Evolutionary conservation across 176 grass and related monocot species (phyloP).

Genomic region (Aegilops tauschii): DNA sequence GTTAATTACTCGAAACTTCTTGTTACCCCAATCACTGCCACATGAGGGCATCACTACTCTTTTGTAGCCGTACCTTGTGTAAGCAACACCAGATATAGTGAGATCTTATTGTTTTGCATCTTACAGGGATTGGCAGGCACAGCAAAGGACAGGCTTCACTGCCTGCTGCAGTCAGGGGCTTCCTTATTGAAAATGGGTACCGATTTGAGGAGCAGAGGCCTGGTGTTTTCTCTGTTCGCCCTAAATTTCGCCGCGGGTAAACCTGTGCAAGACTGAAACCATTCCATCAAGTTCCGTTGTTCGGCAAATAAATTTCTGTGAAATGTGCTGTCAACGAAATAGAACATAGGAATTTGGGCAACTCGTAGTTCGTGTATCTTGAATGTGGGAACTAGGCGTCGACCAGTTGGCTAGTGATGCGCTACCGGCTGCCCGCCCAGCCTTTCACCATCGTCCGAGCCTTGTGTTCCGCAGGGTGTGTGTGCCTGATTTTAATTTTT

Average conservation of each 20-base stretch:
- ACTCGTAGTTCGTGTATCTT: not conserved
- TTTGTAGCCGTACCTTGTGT: not conserved
- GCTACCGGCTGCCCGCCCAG: no score
- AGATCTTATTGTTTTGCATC: conserved; percentile 11
- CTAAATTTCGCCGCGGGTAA: conserved; percentile 65
- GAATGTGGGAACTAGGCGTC: not conserved
- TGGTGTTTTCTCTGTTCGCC: conserved; percentile 65
- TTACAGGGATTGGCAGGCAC: conserved; percentile 86
- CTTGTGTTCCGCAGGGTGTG: not conserved
- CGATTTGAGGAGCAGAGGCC: conserved; percentile 70
- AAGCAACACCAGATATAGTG: not conserved
- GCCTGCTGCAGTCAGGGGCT: conserved; percentile 59
- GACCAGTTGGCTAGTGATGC: no score
- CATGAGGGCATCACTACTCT: not conserved
- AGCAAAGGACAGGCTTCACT: conserved; percentile 86
- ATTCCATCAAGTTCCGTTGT: not conserved
- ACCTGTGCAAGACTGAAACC: not conserved
- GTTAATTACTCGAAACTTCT: not conserved
- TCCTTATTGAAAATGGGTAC: conserved; percentile 86
- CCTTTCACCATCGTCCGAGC: not conserved
- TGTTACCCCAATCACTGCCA: not conserved
- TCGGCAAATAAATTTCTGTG: not conserved
- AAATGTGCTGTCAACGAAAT: not conserved
- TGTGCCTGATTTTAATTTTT: not conserved
- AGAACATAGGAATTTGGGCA: not conserved